These are phyloP conservation scores for Geosmithia flava DNA, from an alignment of 2,329 filamentous ascomycete genomes.

Conservation along the genomic window DNA sequence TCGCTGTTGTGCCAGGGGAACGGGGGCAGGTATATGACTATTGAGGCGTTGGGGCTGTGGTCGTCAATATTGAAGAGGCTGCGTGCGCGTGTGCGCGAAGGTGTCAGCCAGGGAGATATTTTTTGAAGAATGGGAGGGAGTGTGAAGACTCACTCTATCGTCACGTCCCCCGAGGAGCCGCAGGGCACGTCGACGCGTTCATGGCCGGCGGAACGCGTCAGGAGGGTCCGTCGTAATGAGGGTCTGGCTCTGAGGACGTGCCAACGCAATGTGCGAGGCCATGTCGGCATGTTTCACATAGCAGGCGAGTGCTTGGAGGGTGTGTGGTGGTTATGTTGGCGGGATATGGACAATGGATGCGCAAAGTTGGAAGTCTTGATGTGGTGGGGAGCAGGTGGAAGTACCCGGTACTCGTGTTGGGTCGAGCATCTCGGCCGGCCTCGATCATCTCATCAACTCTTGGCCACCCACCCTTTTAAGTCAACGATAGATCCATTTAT, in stretches of 20 bases:
- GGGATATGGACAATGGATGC: not conserved
- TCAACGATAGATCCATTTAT: no score
- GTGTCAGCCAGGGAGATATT: not conserved
- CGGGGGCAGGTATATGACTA: slow-evolving; percentile 45
- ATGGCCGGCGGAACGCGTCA: slow-evolving; percentile 6
- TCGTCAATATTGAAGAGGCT: slow-evolving; percentile 36
- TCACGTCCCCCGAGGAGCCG: slow-evolving; percentile 35
- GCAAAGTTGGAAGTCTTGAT: no score
- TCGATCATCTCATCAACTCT: no score
- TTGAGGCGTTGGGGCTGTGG: slow-evolving; percentile 23
- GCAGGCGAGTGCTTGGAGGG: not conserved
- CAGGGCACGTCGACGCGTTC: slow-evolving; percentile 32
- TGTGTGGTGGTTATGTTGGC: not conserved
- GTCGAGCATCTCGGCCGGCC: no score
- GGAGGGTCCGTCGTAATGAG: slow-evolving; percentile 1
- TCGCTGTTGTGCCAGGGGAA: slow-evolving; percentile 19
- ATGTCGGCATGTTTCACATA: not conserved
- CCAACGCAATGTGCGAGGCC: not conserved
- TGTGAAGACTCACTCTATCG: slow-evolving; percentile 31
- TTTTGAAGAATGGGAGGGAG: no score
- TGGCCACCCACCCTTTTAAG: no score
- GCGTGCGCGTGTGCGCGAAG: slow-evolving; percentile 7
- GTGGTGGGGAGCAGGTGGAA: no score
- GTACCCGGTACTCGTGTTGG: no score
- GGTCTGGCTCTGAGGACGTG: not conserved